These are phyloP conservation scores for Saccharomycopsis malanga DNA, from an alignment of 805 yeast species.

Conservation along the genomic window DNA sequence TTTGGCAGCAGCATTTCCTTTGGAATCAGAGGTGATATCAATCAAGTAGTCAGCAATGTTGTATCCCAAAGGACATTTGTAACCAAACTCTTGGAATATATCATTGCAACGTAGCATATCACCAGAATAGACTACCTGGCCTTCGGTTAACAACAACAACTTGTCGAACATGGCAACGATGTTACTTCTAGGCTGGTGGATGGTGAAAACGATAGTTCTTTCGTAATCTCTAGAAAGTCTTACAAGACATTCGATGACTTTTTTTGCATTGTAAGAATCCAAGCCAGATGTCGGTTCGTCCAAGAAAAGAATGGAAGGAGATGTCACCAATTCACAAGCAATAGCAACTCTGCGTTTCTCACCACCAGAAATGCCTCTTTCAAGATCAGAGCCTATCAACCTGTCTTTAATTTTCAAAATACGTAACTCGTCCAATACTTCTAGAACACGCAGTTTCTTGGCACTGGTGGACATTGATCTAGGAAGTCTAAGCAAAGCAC, in stretches of 20 bases:
- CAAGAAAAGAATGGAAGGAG: conserved; percentile 73
- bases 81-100: conserved; percentile 70
- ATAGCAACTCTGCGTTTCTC: conserved; percentile 88
- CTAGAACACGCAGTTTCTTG: conserved; percentile 73
- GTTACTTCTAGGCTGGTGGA: conserved; percentile 95
- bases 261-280: conserved; percentile 88
- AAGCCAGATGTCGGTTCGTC: conserved; percentile 96
- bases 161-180: conserved; percentile 88
- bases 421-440: conserved; percentile 79
- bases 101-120: conserved; percentile 67
- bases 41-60: conserved; percentile 91
- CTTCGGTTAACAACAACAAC: conserved; percentile 72
- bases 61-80: conserved; percentile 78
- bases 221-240: conserved; percentile 71
- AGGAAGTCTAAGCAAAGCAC: conserved; percentile 86
- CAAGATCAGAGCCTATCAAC: conserved; percentile 80
- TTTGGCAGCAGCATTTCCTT: conserved; percentile 21
- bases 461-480: conserved; percentile 63
- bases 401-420: conserved; percentile 78
- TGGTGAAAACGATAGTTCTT: conserved; percentile 86
- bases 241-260: conserved; percentile 80
- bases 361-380: conserved; percentile 91
- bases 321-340: conserved; percentile 87
- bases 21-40: conserved; percentile 72
- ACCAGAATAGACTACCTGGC: conserved; percentile 84